Base-by-base conservation (phyloP, 73 alveolate genomes). In the Paramecium tetraurelia region DNA sequence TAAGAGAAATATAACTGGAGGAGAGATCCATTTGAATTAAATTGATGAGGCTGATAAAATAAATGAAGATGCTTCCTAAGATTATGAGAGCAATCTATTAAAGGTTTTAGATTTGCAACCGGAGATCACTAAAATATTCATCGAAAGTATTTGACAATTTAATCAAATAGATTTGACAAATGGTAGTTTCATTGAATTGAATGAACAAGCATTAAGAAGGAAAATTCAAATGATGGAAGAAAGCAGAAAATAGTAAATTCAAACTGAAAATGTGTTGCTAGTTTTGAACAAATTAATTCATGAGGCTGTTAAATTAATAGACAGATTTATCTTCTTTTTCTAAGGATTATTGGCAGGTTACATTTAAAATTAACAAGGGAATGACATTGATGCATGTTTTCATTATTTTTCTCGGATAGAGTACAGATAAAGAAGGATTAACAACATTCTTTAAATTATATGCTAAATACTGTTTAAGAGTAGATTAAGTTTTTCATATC, bases 401-500 rank as follows among this genome's bases (percentile, higher is more conserved):
- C 38, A 72, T 72, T 3, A 40, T 72, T 14, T 72, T 36, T 72
- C 35, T 72, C 14, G 84, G 84, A 0, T 63, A 63, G 6, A 63
- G 84, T 27, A 63, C 84, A 63, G 84, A 63, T 63, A 12, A 63
- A 27, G 40, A 31, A 72, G 46, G 86, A 5, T 33, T 20, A 36
- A 38, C 59, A 5, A 72, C 40, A 10, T 36, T 72, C 31, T 72
- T 36, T 31, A 35, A 72, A 72, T 72, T 33, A 38, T 72, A 72
- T 72, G 57, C 86, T 33, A 72, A 40, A 72, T 72, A 72, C 10
- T 72, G 59, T 16, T 44, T 80, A 22, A 40, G 90, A 43, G 43
- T 80, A 11, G 90, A 80, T 80, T 80, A 80, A 48, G 75, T 80
- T 21, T 80, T 80, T 80, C 72, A 80, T 80, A 44, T 80, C n/a